phyloP scores from a whole-genome alignment of 768 basidiomycete genomes.

The Baorangia bicolor region DNA sequence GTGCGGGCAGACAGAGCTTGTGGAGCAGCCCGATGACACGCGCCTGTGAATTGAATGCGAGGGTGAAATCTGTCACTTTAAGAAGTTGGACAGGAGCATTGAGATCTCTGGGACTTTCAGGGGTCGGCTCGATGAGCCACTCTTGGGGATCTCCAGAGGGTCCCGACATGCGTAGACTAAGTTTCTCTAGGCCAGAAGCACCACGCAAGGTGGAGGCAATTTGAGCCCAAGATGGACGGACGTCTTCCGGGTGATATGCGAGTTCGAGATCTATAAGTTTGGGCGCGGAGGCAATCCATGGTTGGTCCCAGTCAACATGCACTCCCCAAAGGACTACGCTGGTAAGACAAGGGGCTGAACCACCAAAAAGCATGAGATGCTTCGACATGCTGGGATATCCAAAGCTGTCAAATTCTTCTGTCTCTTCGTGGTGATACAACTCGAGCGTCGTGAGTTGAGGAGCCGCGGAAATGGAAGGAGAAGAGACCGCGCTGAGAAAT shows the following conservation, averaged over 20 bases:
- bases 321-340: conserved; percentile 62
- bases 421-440: conserved; percentile 56
- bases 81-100: conserved; percentile 30
- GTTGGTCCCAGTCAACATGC: conserved; percentile 63
- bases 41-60: conserved; percentile 54
- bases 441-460: conserved; percentile 53
- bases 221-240: conserved; percentile 56
- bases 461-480: conserved; percentile 41
- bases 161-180: conserved; percentile 58
- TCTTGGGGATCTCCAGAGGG: conserved; percentile 43
- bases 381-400: conserved; percentile 26
- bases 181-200: conserved; percentile 52
- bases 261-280: conserved; percentile 53
- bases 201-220: conserved; percentile 51
- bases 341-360: conserved; percentile 50
- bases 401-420: conserved; percentile 32
- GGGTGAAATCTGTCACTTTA: conserved; percentile 33
- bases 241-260: conserved; percentile 60
- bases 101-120: conserved; percentile 24
- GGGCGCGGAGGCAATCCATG: conserved; percentile 28
- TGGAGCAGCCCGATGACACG: conserved; percentile 32
- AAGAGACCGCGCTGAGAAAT: conserved; percentile 43
- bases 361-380: conserved; percentile 51
- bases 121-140: conserved; percentile 31
- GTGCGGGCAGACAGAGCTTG: conserved; percentile 34